Percentiles rank a stretch among this genome's conserved stretches.
Conservation (phyloP, 768 basidiomycete genomes). For the Suillus bovinus region DNA sequence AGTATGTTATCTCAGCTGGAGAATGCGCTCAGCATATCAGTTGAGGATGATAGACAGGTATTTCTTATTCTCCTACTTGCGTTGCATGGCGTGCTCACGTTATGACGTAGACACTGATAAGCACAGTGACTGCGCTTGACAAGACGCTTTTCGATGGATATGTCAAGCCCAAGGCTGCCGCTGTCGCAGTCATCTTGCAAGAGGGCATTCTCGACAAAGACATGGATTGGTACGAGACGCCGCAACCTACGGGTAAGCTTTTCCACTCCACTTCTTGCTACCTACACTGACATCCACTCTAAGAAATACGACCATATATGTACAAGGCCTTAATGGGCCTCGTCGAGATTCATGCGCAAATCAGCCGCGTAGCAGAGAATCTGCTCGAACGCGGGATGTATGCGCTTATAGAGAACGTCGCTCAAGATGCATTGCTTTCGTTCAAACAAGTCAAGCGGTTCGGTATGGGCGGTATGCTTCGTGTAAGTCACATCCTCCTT, state of each 20-base stretch:
- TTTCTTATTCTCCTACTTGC: constrained; percentile 13
- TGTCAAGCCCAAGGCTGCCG: constrained; percentile 76
- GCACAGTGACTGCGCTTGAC: constrained; percentile 82
- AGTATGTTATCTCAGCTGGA: constrained; percentile 82
- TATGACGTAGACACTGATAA: constrained; percentile 61
- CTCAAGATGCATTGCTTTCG: constrained; percentile 78
- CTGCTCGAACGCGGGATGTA: constrained; percentile 83
- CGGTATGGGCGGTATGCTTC: constrained; percentile 98
- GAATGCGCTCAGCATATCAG: constrained; percentile 66
- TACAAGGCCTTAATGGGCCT: constrained; percentile 85
- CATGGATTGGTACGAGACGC: constrained; percentile 95
- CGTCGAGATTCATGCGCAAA: constrained; percentile 90
- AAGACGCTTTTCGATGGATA: constrained; percentile 88
- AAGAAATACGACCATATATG: constrained; percentile 95
- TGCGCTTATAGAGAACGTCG: constrained; percentile 78
- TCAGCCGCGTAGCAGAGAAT: constrained; percentile 75
- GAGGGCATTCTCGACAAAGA: constrained; percentile 74
- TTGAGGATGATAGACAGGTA: constrained; percentile 74
- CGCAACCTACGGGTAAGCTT: constrained; percentile 81
- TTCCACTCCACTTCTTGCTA: constrained; percentile 2
- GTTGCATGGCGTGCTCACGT: not conserved
- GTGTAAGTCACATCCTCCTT: constrained; percentile 52
- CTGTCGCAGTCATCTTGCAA: constrained; percentile 65
- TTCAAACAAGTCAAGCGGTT: constrained; percentile 90
- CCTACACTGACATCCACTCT: constrained; percentile 12